Percentiles rank a stretch among this genome's conserved stretches.
These are phyloP conservation scores for Aureobasidium sp. DNA, from an alignment of 2,329 filamentous ascomycete species.

Conservation along the genomic window DNA sequence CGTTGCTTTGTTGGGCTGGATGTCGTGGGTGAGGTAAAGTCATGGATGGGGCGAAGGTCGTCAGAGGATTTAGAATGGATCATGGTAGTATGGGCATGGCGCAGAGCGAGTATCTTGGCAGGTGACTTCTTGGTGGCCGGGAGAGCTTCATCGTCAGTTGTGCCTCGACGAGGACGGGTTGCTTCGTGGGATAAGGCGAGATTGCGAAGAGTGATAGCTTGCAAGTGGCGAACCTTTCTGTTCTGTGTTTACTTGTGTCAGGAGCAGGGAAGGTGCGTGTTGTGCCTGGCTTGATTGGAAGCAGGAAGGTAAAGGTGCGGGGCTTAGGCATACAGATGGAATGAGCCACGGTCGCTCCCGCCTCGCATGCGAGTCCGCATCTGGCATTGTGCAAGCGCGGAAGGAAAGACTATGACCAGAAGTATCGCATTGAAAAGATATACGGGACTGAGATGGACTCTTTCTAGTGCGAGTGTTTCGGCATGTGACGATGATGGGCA, in stretches of 20 bases:
- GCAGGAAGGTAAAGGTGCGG: not conserved
- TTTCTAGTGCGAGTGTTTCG: not conserved
- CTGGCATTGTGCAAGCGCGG: not conserved
- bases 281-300: not conserved
- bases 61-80: constrained; percentile 55
- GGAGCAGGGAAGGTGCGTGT: not conserved
- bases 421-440: not conserved
- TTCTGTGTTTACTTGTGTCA: constrained; percentile 48
- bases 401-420: not conserved
- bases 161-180: constrained; percentile 44
- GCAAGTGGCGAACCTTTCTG: constrained; percentile 78
- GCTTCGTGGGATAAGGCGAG: constrained; percentile 58
- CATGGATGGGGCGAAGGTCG: constrained; percentile 38
- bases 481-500: constrained; percentile 7
- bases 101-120: constrained; percentile 55
- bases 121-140: constrained; percentile 60
- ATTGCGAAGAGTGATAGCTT: constrained; percentile 81
- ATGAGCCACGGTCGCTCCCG: constrained; percentile 46
- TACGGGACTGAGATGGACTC: not conserved
- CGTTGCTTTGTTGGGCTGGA: not conserved
- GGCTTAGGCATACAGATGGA: constrained; percentile 37
- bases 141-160: constrained; percentile 69
- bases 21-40: constrained; percentile 14
- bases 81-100: constrained; percentile 40
- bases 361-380: constrained; percentile 23